Percentiles rank a stretch among this genome's conserved stretches.
Evolutionary conservation across 1,284 basidiomycete species (phyloP).

Genomic region (Sporisorium reilianum): DNA sequence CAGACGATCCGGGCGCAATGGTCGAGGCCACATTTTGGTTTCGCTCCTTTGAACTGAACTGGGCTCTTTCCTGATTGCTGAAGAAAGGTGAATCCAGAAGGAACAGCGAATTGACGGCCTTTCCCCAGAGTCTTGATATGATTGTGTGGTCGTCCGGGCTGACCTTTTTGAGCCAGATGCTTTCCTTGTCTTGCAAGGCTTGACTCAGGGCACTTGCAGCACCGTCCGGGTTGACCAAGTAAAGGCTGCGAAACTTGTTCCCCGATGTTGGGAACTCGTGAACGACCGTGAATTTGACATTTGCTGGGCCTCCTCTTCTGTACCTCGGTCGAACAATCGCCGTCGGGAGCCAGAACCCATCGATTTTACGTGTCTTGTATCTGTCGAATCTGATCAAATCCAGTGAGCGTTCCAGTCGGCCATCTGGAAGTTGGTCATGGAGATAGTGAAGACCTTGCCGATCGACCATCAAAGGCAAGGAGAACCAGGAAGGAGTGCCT

Average conservation of each 20-base stretch:
- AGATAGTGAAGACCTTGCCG: background rate
- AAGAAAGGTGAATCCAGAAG: background rate
- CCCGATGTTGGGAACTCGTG: constrained; percentile 18
- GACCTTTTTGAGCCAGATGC: constrained; percentile 11
- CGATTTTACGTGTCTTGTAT: background rate
- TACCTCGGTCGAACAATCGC: constrained; percentile 9
- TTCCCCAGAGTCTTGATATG: background rate
- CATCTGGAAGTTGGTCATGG: background rate
- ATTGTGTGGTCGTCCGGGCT: background rate
- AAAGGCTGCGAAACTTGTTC: too few relatives aligned
- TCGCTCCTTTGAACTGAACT: background rate
- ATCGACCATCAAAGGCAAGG: constrained; percentile 1
- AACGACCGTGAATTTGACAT: background rate
- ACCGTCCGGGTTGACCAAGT: background rate
- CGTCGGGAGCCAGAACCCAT: constrained; percentile 16
- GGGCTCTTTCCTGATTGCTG: background rate
- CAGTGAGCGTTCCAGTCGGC: background rate
- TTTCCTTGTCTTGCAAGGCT: background rate
- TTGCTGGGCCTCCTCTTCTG: background rate
- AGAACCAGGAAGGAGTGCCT: background rate
- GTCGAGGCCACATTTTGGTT: background rate
- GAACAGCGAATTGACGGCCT: background rate
- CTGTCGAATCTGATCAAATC: constrained; percentile 20
- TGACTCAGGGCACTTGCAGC: background rate
- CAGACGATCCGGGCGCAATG: background rate